Percentiles rank a stretch among this genome's conserved stretches.
These are phyloP conservation scores for Euphorbia corollata DNA, from an alignment of 441 rosid species.

Conservation along the genomic window DNA sequence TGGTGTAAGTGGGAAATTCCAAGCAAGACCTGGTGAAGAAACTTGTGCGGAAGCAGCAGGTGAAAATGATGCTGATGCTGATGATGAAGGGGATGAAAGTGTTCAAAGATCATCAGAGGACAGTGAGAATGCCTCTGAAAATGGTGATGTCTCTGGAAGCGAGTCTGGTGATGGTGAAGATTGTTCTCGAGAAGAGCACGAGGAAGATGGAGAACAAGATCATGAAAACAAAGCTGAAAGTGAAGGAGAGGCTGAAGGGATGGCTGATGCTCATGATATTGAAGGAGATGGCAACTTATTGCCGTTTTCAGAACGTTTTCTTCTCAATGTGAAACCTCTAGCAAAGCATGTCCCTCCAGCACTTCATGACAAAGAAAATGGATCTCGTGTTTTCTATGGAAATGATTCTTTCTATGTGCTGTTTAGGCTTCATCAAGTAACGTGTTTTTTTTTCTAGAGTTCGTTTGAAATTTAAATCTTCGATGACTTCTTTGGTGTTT, in stretches of 20 bases:
- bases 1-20: constrained; percentile 47
- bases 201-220: constrained; percentile 62
- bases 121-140: constrained; percentile 84
- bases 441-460: constrained; percentile 11
- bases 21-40: constrained; percentile 43
- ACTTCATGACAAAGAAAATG: constrained; percentile 41
- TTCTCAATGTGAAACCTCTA: constrained; percentile 72
- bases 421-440: constrained; percentile 96
- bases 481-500: not conserved
- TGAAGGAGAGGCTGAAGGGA: constrained; percentile 90
- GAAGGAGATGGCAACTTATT: constrained; percentile 61
- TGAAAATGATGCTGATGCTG: constrained; percentile 66
- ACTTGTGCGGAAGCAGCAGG: constrained; percentile 49
- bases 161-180: constrained; percentile 83
- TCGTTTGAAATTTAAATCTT: constrained; percentile 4
- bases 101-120: constrained; percentile 80
- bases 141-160: constrained; percentile 81
- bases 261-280: constrained; percentile 70
- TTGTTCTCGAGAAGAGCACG: constrained; percentile 70
- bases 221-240: constrained; percentile 82
- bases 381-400: constrained; percentile 71
- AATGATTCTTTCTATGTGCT: constrained; percentile 92
- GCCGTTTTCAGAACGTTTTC: constrained; percentile 61
- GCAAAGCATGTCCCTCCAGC: constrained; percentile 62
- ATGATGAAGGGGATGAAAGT: constrained; percentile 82